A percentile compares a stretch with the other conserved stretches of the same genome.
phyloP scores from a whole-genome alignment of 805 yeast genomes.

The Myxozyma melibiosi region DNA sequence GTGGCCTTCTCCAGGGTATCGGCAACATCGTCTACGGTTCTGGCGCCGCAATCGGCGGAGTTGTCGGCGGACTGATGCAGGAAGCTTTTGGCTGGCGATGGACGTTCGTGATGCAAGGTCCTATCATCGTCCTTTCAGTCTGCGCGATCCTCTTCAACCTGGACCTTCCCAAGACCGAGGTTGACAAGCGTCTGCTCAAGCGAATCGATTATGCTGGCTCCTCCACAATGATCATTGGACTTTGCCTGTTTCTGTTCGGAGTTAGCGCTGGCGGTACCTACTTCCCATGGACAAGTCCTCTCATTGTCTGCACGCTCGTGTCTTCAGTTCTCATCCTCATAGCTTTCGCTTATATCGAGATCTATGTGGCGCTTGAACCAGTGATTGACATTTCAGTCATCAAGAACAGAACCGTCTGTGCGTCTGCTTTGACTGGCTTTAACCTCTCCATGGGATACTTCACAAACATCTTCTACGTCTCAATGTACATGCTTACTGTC shows the following conservation, averaged over 20 bases:
- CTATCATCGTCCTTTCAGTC: constrained; percentile 44
- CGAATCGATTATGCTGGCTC: constrained; percentile 71
- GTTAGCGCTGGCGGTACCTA: constrained; percentile 68
- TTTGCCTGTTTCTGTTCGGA: constrained; percentile 60
- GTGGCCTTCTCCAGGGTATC: constrained; percentile 83
- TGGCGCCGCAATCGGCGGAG: constrained; percentile 75
- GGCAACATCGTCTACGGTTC: constrained; percentile 75
- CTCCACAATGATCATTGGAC: constrained; percentile 55
- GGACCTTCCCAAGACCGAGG: constrained; percentile 39
- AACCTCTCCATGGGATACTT: constrained; percentile 69
- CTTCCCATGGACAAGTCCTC: constrained; percentile 50
- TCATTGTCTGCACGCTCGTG: constrained; percentile 44
- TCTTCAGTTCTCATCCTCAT: constrained; percentile 43
- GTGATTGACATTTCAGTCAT: constrained; percentile 64
- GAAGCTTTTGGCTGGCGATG: constrained; percentile 64
- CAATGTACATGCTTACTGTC: constrained; percentile 66
- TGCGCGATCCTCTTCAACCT: constrained; percentile 41
- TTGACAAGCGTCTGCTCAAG: constrained; percentile 51
- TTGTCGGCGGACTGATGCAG: constrained; percentile 56
- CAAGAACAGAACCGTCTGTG: constrained; percentile 58
- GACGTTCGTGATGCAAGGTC: constrained; percentile 48
- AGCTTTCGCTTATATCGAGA: constrained; percentile 56
- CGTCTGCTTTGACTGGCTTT: constrained; percentile 70
- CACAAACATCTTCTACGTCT: constrained; percentile 66
- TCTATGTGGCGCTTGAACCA: constrained; percentile 59